Evolutionary conservation across 192 early-diverging fungal species (phyloP), one percentile per base, ranked within the genome.

Genomic region (Jimgerdemannia lactiflua): DNA sequence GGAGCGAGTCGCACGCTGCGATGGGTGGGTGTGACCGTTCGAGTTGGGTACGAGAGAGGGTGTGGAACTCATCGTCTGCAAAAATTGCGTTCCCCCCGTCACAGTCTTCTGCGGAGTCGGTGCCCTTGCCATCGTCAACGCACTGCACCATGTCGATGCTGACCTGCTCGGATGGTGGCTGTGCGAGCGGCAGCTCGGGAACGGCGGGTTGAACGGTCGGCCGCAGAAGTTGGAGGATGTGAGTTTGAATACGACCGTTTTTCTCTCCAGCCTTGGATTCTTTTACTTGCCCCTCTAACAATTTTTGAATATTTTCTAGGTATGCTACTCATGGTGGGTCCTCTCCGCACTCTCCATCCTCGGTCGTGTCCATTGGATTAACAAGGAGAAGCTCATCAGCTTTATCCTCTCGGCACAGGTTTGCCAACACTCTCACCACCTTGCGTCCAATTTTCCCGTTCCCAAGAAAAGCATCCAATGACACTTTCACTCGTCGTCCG

Each of bases 151-250:
- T 40, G 88, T 98, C 2, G 95, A 98, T 70, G 80, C 83, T 4
- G 96, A 98, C 65, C 78, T 92, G 42, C 86, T 99, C 19, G 92
- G 92, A 41, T 93, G 92, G 89, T 99, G 98, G 98, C 84, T 99
- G 43, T 91, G 94, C 54, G 96, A 98, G 75, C 88, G 98, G 66
- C 98, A 99, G 83, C 83, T 99, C 19, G 87, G 85, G 74, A 93
- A 89, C 40, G 98, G 98, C 40, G 98, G 98, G 11, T 82, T 99
- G 67, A 99, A 98, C 79, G 98, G 97, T 1, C 88, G 98, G 39
- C 97, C 98, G 3, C 94, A 99, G 81, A 99, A 99, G 82, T 83
- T 98, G 19, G 95, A 94, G 70, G 97, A 99, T 79, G 96, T 95
- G 82, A 72, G 86, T 79, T 8, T 66, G n/a, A 14, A 7, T 65